phyloP scores from a whole-genome alignment of 345 rosid species.

The Aquilaria yunnanensis region DNA sequence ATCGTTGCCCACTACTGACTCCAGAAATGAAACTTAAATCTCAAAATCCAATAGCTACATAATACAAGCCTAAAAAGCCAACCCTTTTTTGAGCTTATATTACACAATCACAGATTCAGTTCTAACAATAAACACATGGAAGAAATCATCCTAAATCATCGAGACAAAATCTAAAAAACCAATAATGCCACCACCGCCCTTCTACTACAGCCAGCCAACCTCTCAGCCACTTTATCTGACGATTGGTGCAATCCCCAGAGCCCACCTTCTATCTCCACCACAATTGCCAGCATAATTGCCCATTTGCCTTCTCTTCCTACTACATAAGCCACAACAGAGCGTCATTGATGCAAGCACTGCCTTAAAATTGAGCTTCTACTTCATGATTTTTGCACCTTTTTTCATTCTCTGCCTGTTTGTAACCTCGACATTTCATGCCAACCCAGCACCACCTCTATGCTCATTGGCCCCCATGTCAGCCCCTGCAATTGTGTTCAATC shows the following conservation, averaged over 20 bases:
- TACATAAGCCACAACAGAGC: conserved; percentile 93
- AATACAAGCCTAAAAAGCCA: too few species aligned
- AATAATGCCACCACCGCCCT: conserved; percentile 1
- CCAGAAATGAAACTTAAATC: too few species aligned
- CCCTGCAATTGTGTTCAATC: conserved; percentile 95
- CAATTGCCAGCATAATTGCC: conserved; percentile 27
- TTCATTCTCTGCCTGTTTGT: conserved; percentile 45
- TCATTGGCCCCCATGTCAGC: conserved; percentile 78
- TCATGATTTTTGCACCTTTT: conserved; percentile 67
- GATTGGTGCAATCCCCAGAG: conserved; percentile 9
- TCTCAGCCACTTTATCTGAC: conserved; percentile 20
- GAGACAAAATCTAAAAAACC: too few species aligned
- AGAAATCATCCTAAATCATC: too few species aligned
- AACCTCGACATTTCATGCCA: conserved; percentile 93
- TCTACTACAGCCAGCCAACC: conserved; percentile 6
- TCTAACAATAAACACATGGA: too few species aligned
- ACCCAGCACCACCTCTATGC: conserved; percentile 79
- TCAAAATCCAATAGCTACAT: too few species aligned
- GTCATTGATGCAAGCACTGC: conserved; percentile 85
- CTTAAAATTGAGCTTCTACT: conserved; percentile 93
- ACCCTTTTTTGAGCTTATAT: too few species aligned
- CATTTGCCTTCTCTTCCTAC: conserved; percentile 76
- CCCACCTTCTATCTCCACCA: neutral
- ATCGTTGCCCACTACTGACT: too few species aligned
- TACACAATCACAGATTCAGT: too few species aligned